Evolutionary conservation across 148 eudicot genomes (phyloP).

Genomic region (Drosera capensis): DNA sequence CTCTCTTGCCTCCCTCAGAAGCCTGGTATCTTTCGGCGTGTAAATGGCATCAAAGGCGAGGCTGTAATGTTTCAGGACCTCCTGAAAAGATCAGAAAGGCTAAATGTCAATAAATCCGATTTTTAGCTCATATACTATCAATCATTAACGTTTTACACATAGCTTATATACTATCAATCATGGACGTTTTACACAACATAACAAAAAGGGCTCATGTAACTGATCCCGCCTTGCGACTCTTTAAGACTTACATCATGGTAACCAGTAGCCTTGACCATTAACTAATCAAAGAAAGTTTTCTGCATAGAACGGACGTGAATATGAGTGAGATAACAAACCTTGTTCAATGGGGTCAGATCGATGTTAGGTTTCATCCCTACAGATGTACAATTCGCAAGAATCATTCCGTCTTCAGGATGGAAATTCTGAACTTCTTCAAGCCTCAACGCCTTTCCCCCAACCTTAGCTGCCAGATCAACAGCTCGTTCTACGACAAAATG

Average conservation of each 20-base stretch:
- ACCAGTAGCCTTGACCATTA: too few relatives aligned
- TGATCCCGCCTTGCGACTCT: too few relatives aligned
- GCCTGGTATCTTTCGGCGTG: conserved; percentile 13
- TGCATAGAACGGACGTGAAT: too few relatives aligned
- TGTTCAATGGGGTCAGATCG: conserved; percentile 41
- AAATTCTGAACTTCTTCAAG: conserved; percentile 39
- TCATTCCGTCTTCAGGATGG: conserved; percentile 60
- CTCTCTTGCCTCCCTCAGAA: conserved; percentile 9
- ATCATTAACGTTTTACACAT: too few relatives aligned
- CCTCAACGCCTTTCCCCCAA: conserved; percentile 56
- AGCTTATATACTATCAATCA: background rate
- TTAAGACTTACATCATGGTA: too few relatives aligned
- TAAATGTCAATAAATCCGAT: background rate
- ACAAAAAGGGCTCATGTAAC: too few relatives aligned
- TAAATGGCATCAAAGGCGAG: conserved; percentile 13
- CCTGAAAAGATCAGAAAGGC: background rate
- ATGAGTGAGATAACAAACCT: conserved; percentile 22
- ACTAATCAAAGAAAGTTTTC: too few relatives aligned
- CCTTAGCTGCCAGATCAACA: conserved; percentile 40
- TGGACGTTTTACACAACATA: too few relatives aligned
- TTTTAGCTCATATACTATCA: background rate
- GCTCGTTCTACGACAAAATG: conserved; percentile 21
- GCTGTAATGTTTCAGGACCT: conserved; percentile 8
- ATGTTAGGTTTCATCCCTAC: conserved; percentile 62
- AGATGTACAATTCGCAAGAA: conserved; percentile 61